These are phyloP conservation scores for Malassezia globosa DNA, from an alignment of 1,284 basidiomycete species.

Conservation along the genomic window DNA sequence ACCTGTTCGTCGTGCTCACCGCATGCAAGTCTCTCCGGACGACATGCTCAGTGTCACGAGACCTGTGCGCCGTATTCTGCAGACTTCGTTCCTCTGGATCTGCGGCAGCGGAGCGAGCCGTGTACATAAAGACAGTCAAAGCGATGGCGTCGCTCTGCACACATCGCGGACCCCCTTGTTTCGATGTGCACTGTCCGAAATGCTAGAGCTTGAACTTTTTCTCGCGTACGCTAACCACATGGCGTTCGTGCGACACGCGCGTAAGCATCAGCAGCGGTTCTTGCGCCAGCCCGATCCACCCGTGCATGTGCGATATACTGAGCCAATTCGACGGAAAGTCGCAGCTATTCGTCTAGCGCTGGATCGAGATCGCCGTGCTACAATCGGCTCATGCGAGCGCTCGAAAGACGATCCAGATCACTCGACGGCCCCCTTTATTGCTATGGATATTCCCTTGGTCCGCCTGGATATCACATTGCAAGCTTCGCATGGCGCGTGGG, in stretches of 20 bases:
- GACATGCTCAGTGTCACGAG: not conserved
- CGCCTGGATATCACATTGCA: slow-evolving; percentile 3
- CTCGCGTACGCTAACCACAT: not conserved
- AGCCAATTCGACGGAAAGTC: no score
- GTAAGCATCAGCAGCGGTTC: not conserved
- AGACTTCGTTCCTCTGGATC: slow-evolving; percentile 4
- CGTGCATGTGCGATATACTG: no score
- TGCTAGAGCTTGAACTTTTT: slow-evolving; percentile 9
- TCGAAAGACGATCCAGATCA: no score
- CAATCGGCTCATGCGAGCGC: no score
- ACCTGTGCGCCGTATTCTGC: slow-evolving; percentile 1
- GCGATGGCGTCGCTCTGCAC: no score
- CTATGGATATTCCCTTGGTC: slow-evolving; percentile 3
- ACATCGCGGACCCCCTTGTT: no score
- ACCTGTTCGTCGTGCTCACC: slow-evolving; percentile 1
- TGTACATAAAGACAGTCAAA: no score
- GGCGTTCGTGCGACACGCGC: not conserved
- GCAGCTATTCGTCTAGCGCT: no score
- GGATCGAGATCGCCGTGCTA: no score
- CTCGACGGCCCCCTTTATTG: no score
- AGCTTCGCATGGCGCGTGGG: not conserved
- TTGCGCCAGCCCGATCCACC: no score
- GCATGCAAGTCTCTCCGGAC: not conserved
- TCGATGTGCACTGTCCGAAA: not conserved
- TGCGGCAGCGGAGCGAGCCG: not conserved